These are phyloP conservation scores for Scytalidium sp. DNA, from an alignment of 2,329 filamentous ascomycete species.

Conservation along the genomic window DNA sequence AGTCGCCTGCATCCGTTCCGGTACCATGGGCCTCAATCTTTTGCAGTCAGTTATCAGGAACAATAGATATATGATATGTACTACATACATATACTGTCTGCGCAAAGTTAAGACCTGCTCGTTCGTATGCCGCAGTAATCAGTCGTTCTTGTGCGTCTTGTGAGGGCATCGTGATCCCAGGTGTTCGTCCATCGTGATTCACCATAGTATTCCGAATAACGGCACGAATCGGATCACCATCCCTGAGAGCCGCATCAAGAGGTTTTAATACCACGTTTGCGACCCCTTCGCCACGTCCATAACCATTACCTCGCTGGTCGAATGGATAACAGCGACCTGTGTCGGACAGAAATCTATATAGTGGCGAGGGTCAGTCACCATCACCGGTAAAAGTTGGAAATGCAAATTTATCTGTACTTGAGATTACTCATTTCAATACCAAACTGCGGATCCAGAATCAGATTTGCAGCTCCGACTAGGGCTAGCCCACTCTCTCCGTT, in stretches of 20 bases:
- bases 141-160: constrained; percentile 35
- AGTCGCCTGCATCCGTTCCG: constrained; percentile 22
- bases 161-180: constrained; percentile 43
- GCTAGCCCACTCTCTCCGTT: constrained; percentile 22
- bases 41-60: too few species aligned
- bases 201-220: constrained; percentile 39
- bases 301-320: constrained; percentile 59
- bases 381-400: background rate
- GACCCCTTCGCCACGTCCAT: constrained; percentile 61
- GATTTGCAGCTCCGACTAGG: constrained; percentile 9
- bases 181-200: constrained; percentile 44
- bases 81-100: background rate
- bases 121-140: constrained; percentile 16
- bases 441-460: constrained; percentile 3
- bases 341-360: constrained; percentile 21
- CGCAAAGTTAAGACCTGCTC: constrained; percentile 10
- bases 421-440: constrained; percentile 6
- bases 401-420: background rate
- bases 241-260: constrained; percentile 40
- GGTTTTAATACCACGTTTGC: constrained; percentile 59
- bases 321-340: constrained; percentile 40
- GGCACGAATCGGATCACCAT: constrained; percentile 39
- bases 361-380: background rate
- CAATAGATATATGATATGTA: too few species aligned
- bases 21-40: constrained; percentile 46